These are phyloP conservation scores for Suhomyces sp. DNA, from an alignment of 805 yeast species.

Conservation along the genomic window DNA sequence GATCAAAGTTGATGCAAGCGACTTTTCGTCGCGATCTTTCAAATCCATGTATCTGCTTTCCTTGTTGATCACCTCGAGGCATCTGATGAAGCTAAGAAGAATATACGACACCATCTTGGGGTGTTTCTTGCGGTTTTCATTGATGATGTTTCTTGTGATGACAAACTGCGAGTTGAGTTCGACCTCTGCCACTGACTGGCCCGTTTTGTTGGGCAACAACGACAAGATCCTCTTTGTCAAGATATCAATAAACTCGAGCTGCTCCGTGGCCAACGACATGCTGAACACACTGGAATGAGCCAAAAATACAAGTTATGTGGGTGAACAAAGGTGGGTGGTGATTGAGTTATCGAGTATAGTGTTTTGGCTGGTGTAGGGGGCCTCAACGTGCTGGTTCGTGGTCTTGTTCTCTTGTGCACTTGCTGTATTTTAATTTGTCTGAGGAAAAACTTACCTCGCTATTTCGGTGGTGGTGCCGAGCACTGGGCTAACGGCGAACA, in stretches of 20 bases:
- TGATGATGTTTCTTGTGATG: conserved; percentile 27
- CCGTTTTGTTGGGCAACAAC: conserved; percentile 37
- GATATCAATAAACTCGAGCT: conserved; percentile 20
- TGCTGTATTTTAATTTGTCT: neutral
- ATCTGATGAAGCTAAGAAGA: conserved; percentile 19
- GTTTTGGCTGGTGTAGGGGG: neutral
- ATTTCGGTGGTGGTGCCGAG: neutral
- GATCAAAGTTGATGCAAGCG: conserved; percentile 30
- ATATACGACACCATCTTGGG: conserved; percentile 19
- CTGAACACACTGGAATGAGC: neutral
- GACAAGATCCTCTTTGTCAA: conserved; percentile 29
- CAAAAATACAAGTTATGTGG: neutral
- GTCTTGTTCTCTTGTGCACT: neutral
- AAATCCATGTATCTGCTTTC: conserved; percentile 21
- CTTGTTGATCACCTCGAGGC: conserved; percentile 22
- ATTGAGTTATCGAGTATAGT: neutral
- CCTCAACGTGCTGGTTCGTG: neutral
- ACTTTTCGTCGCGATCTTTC: conserved; percentile 28
- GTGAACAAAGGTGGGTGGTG: neutral
- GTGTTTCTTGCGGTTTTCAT: conserved; percentile 13
- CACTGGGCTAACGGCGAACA: neutral
- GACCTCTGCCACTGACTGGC: conserved; percentile 37
- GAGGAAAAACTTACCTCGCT: neutral
- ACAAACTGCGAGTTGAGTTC: conserved; percentile 40
- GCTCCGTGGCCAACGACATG: conserved; percentile 3